These are phyloP conservation scores for Dendrocalamus sinicus DNA, from an alignment of 176 grass and related monocot genomes.

Conservation along the genomic window DNA sequence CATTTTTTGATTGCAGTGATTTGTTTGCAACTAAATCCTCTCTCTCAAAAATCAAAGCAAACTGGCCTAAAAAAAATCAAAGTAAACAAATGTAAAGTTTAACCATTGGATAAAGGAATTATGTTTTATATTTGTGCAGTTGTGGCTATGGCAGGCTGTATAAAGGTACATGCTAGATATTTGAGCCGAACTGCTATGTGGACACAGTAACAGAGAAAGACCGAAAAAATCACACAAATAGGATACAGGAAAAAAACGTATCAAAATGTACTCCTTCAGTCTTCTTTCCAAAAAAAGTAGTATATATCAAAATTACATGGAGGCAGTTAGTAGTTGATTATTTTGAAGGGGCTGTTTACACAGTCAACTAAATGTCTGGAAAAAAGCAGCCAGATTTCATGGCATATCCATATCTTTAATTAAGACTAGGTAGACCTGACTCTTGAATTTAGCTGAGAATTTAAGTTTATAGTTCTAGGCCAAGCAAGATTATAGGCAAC, in stretches of 20 bases:
- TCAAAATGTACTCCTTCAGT: not conserved
- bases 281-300: not conserved
- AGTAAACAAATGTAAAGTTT: not conserved
- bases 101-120: conserved; percentile 10
- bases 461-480: not conserved
- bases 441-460: not conserved
- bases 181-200: not conserved
- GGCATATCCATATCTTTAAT: not conserved
- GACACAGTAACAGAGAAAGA: not conserved
- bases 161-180: not conserved
- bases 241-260: not conserved
- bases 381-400: not conserved
- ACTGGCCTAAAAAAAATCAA: not conserved
- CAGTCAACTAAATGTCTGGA: not conserved
- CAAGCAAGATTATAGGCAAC: not conserved
- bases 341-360: not conserved
- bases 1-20: not conserved
- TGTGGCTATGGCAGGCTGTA: not conserved
- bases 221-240: not conserved
- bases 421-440: not conserved
- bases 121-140: not conserved
- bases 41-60: not conserved
- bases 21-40: not conserved
- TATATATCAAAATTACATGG: not conserved
- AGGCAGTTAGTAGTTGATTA: not conserved